A percentile compares a stretch with the other conserved stretches of the same genome.
Conservation (phyloP, 1,284 basidiomycete genomes). For the Fomes fomentarius region DNA sequence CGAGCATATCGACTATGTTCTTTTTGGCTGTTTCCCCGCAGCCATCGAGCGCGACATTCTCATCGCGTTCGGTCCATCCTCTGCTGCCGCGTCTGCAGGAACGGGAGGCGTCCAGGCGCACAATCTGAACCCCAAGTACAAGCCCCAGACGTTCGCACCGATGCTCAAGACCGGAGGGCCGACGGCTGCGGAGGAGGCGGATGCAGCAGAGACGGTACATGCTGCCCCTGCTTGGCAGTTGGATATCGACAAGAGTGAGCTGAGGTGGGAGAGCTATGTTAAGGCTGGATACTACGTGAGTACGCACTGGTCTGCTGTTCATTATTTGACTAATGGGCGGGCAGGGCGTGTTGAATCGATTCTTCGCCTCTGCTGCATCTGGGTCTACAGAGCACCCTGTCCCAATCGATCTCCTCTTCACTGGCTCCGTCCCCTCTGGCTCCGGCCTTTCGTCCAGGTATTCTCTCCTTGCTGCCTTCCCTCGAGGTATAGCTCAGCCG, state of each 20-base stretch:
- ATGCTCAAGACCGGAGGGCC: slow-evolving; percentile 31
- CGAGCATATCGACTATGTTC: slow-evolving; percentile 87
- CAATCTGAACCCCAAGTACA: slow-evolving; percentile 68
- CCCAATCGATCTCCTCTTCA: slow-evolving; percentile 71
- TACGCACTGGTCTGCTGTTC: too few relatives aligned
- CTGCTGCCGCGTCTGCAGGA: slow-evolving; percentile 17
- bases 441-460: slow-evolving; percentile 71
- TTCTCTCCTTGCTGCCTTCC: slow-evolving; percentile 35
- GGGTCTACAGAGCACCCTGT: slow-evolving; percentile 40
- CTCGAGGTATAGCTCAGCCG: neutral
- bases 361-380: slow-evolving; percentile 47
- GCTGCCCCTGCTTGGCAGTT: slow-evolving; percentile 64
- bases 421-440: slow-evolving; percentile 81
- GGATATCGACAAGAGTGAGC: slow-evolving; percentile 69
- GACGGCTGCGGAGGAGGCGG: slow-evolving; percentile 28
- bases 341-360: slow-evolving; percentile 78
- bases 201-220: slow-evolving; percentile 42
- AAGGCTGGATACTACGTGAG: slow-evolving; percentile 80
- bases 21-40: slow-evolving; percentile 81
- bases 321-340: too few relatives aligned
- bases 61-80: slow-evolving; percentile 71
- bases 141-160: slow-evolving; percentile 59
- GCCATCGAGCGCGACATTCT: slow-evolving; percentile 87
- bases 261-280: slow-evolving; percentile 87
- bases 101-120: slow-evolving; percentile 56